Evolutionary conservation across 345 rosid species (phyloP).

Genomic region (Populus alba): DNA sequence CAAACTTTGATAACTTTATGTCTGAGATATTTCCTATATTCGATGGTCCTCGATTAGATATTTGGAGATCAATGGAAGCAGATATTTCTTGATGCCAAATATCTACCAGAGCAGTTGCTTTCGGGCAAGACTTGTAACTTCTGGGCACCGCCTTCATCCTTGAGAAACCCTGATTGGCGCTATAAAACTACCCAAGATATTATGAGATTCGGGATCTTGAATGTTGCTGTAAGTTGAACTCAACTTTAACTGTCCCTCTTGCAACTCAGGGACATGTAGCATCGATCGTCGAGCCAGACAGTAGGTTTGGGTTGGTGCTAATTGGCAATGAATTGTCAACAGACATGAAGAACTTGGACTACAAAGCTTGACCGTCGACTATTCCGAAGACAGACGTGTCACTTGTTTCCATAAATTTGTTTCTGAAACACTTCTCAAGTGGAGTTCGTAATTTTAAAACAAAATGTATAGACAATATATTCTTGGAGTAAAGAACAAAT

Average conservation of each 20-base stretch:
- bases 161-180: background rate
- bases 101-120: background rate
- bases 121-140: background rate
- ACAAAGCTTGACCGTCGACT: background rate
- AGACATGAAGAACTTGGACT: background rate
- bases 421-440: too few relatives aligned
- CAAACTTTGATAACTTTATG: background rate
- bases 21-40: background rate
- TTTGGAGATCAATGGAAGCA: background rate
- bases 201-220: background rate
- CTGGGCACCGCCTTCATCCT: background rate
- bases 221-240: background rate
- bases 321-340: background rate
- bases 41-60: background rate
- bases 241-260: background rate
- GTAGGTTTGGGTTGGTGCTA: background rate
- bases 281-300: background rate
- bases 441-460: too few relatives aligned
- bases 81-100: background rate
- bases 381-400: slow-evolving; percentile 1
- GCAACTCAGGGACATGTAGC: background rate
- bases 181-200: background rate
- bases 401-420: too few relatives aligned
- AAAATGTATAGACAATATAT: too few relatives aligned
- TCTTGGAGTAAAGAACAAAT: background rate